Percentiles rank a stretch among this genome's conserved stretches.
These are phyloP conservation scores for Rhododendron henanense DNA, from an alignment of 148 eudicot species.

Conservation along the genomic window DNA sequence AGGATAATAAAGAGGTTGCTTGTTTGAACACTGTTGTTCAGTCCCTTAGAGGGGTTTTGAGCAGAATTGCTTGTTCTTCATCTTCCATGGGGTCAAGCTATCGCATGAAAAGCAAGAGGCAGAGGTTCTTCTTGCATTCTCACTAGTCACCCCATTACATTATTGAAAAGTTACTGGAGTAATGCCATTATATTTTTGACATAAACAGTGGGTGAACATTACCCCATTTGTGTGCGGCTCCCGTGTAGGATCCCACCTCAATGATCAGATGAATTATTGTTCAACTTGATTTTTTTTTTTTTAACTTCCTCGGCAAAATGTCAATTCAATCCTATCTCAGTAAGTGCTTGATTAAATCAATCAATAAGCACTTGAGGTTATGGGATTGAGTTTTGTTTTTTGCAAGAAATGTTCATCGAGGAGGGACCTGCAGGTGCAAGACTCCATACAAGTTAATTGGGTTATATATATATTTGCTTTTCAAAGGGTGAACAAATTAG, in stretches of 20 bases:
- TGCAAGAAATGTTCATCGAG: background rate
- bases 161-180: background rate
- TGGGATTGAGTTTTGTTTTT: background rate
- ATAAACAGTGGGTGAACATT: background rate
- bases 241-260: background rate
- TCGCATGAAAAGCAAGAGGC: conserved; percentile 80
- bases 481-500: background rate
- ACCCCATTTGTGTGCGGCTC: background rate
- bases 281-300: background rate
- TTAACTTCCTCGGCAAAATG: background rate
- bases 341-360: background rate
- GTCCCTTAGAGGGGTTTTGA: conserved; percentile 47
- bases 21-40: conserved; percentile 34
- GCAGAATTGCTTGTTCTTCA: conserved; percentile 37
- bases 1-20: conserved; percentile 17
- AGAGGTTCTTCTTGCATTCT: conserved; percentile 55
- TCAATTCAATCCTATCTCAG: background rate
- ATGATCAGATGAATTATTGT: background rate
- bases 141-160: background rate
- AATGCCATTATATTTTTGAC: background rate
- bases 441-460: background rate
- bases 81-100: conserved; percentile 42
- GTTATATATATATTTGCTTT: background rate
- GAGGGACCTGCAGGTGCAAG: background rate
- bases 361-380: background rate